A percentile compares a stretch with the other conserved stretches of the same genome.
phyloP scores from a whole-genome alignment of 2,329 filamentous ascomycete species.

The Curvularia hawaiiensis region DNA sequence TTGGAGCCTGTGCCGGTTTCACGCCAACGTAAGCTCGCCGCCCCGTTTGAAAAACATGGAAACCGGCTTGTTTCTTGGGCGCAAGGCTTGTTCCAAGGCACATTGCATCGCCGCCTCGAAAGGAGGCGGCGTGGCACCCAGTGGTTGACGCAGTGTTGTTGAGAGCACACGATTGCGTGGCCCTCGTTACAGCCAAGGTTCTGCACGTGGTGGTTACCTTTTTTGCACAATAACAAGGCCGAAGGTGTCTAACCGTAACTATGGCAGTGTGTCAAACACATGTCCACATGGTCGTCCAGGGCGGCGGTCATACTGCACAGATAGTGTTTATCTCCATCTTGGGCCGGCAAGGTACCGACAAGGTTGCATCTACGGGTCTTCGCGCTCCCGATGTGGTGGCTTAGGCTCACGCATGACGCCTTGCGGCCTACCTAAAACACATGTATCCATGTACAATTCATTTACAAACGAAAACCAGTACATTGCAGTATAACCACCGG shows the following conservation, averaged over 20 bases:
- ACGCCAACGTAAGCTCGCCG: background rate
- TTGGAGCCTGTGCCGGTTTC: background rate
- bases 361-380: slow-evolving; percentile 1
- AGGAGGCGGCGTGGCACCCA: background rate
- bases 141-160: background rate
- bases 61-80: background rate
- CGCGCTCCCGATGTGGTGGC: background rate
- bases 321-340: background rate
- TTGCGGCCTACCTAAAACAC: background rate
- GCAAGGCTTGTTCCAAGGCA: background rate
- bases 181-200: background rate
- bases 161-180: background rate
- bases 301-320: background rate
- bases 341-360: background rate
- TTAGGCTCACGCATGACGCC: background rate
- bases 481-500: slow-evolving; percentile 5
- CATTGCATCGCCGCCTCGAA: background rate
- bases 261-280: background rate
- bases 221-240: background rate
- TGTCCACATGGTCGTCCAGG: background rate
- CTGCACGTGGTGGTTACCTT: background rate
- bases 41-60: background rate
- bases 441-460: background rate
- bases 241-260: background rate
- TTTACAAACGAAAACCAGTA: background rate